A percentile compares a stretch with the other conserved stretches of the same genome.
phyloP scores from a whole-genome alignment of 257 asterid species.

The Solanum dulcamara region DNA sequence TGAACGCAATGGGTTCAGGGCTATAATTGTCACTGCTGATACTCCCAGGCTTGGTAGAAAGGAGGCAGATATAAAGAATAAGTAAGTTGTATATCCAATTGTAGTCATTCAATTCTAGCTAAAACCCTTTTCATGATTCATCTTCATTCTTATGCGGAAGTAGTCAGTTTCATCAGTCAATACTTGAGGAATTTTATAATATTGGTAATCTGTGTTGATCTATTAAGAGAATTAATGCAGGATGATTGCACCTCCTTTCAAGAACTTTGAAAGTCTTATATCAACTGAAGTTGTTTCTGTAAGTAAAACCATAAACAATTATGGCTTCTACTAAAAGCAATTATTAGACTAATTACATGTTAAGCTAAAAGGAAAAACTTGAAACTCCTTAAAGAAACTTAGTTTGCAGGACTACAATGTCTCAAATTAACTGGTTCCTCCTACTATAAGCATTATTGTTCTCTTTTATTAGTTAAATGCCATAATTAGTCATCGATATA shows the following conservation, averaged over 20 bases:
- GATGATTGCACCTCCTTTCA: slow-evolving; percentile 41
- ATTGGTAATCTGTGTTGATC: not conserved
- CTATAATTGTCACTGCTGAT: slow-evolving; percentile 49
- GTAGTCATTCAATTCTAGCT: not conserved
- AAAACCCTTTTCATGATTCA: not conserved
- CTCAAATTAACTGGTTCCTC: not conserved
- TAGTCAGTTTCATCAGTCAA: not conserved
- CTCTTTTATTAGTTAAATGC: not conserved
- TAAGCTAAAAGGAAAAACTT: not conserved
- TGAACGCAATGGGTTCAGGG: slow-evolving; percentile 55
- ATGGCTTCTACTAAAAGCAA: not conserved
- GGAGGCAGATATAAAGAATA: slow-evolving; percentile 54
- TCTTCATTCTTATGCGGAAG: not conserved
- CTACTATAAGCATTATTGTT: not conserved
- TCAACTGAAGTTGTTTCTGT: slow-evolving; percentile 24
- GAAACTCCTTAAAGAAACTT: not conserved
- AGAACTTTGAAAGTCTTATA: slow-evolving; percentile 50
- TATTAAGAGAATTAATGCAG: slow-evolving; percentile 16
- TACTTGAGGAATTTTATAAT: not conserved
- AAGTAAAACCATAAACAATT: slow-evolving; percentile 3
- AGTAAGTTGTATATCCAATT: slow-evolving; percentile 11
- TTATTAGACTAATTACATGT: not conserved
- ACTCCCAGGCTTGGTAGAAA: slow-evolving; percentile 42
- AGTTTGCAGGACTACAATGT: not conserved
- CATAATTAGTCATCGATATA: not conserved